Conservation (phyloP, 495 filamentous ascomycete species). For the Tirmania nivea region DNA sequence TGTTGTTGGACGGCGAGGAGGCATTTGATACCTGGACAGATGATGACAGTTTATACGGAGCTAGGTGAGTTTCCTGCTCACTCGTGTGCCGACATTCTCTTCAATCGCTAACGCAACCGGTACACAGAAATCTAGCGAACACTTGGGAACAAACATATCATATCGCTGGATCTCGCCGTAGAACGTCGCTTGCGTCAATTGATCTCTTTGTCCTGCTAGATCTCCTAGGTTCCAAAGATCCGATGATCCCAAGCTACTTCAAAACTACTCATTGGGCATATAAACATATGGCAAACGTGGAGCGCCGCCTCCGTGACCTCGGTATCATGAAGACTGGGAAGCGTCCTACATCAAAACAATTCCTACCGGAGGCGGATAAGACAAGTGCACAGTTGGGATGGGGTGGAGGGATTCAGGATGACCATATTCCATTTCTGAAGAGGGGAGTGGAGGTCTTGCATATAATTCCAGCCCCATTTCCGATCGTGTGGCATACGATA, state of each 20-base stretch:
- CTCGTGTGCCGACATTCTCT: neutral
- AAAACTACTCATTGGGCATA: conserved; percentile 89
- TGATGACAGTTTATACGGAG: conserved; percentile 68
- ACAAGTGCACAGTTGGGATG: conserved; percentile 24
- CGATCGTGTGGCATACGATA: conserved; percentile 65
- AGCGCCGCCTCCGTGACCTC: conserved; percentile 41
- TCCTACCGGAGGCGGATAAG: conserved; percentile 35
- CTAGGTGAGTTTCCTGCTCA: conserved; percentile 29
- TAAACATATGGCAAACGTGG: conserved; percentile 40
- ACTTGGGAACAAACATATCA: conserved; percentile 46
- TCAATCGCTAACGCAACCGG: neutral
- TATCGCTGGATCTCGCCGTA: conserved; percentile 48
- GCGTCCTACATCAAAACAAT: conserved; percentile 6
- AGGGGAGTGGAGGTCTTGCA: conserved; percentile 76
- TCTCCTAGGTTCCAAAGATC: conserved; percentile 50
- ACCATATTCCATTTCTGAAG: conserved; percentile 72
- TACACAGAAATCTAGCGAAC: conserved; percentile 41
- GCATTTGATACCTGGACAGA: conserved; percentile 62
- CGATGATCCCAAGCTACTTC: conserved; percentile 59
- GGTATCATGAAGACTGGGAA: conserved; percentile 20
- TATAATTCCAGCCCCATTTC: conserved; percentile 66
- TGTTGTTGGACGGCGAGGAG: conserved; percentile 88
- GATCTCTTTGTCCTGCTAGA: conserved; percentile 84
- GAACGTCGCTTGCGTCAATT: conserved; percentile 53
- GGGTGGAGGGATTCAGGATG: conserved; percentile 45